Evolutionary conservation across 2,329 filamentous ascomycete genomes (phyloP).

Genomic region (Fusarium denticulatum): DNA sequence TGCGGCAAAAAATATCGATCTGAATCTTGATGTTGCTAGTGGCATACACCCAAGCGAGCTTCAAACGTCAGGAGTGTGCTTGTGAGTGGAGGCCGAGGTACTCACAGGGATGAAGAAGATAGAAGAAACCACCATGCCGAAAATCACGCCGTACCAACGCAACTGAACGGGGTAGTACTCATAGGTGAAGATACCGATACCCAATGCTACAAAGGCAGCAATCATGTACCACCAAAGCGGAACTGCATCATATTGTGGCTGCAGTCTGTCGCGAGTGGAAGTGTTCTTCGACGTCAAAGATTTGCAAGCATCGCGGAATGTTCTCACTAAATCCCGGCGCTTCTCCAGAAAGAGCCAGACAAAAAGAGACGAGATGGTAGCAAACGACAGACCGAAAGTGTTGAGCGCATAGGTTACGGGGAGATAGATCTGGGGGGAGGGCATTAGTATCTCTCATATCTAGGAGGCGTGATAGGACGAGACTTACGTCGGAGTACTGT

Average conservation of each 20-base stretch:
- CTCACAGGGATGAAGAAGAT: constrained; percentile 45
- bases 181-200: constrained; percentile 44
- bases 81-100: rapidly evolving
- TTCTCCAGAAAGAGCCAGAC: constrained; percentile 48
- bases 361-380: constrained; percentile 55
- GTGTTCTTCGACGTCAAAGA: not conserved
- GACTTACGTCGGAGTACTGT: constrained; percentile 59
- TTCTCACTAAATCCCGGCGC: constrained; percentile 35
- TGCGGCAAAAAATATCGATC: constrained; percentile 57
- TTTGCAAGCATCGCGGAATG: not conserved
- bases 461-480: rapidly evolving
- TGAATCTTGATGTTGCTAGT: constrained; percentile 56
- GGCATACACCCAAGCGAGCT: constrained; percentile 49
- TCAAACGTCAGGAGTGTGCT: not conserved
- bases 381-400: constrained; percentile 63
- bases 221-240: constrained; percentile 44
- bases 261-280: not conserved
- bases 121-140: constrained; percentile 42
- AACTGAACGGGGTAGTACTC: constrained; percentile 47
- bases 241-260: constrained; percentile 31
- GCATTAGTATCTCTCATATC: not conserved
- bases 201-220: constrained; percentile 32
- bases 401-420: constrained; percentile 56
- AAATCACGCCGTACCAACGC: constrained; percentile 46
- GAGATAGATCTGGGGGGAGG: constrained; percentile 51